Conservation (phyloP, 768 basidiomycete genomes). For the Serendipita indica region DNA sequence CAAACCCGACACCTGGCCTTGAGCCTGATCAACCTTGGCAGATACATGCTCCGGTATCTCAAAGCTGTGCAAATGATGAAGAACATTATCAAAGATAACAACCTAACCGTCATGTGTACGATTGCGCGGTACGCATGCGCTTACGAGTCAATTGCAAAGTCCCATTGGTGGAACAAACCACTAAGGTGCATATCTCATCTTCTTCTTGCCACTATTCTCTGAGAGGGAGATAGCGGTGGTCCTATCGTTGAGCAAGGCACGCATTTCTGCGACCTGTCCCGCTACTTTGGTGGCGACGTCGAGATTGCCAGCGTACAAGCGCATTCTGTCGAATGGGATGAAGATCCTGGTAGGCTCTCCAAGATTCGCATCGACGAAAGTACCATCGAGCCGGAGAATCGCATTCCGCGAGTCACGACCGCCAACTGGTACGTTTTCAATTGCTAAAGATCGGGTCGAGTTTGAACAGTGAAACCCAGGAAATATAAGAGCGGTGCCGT, state of each 20-base stretch:
- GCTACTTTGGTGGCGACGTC: constrained; percentile 94
- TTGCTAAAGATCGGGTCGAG: background rate
- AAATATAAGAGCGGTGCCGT: constrained; percentile 95
- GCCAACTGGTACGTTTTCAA: constrained; percentile 52
- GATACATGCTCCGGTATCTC: constrained; percentile 89
- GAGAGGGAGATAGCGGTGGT: constrained; percentile 37
- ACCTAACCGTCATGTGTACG: constrained; percentile 89
- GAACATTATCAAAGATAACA: constrained; percentile 84
- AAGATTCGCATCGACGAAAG: constrained; percentile 76
- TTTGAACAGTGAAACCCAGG: constrained; percentile 15
- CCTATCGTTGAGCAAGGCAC: constrained; percentile 87
- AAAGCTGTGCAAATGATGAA: constrained; percentile 95
- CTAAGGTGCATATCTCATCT: constrained; percentile 34
- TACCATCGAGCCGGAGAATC: constrained; percentile 69
- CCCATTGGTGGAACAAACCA: constrained; percentile 89
- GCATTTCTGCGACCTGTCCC: constrained; percentile 92
- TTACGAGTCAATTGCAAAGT: constrained; percentile 64
- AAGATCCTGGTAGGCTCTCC: constrained; percentile 70
- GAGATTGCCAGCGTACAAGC: constrained; percentile 68
- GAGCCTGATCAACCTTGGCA: constrained; percentile 20
- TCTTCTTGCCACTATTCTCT: constrained; percentile 1
- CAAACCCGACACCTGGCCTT: background rate
- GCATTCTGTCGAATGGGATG: constrained; percentile 85
- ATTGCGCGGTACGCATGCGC: constrained; percentile 89
- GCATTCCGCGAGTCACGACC: constrained; percentile 85